Base-by-base conservation (phyloP, 768 basidiomycete species). In the Mycena kentingensis region DNA sequence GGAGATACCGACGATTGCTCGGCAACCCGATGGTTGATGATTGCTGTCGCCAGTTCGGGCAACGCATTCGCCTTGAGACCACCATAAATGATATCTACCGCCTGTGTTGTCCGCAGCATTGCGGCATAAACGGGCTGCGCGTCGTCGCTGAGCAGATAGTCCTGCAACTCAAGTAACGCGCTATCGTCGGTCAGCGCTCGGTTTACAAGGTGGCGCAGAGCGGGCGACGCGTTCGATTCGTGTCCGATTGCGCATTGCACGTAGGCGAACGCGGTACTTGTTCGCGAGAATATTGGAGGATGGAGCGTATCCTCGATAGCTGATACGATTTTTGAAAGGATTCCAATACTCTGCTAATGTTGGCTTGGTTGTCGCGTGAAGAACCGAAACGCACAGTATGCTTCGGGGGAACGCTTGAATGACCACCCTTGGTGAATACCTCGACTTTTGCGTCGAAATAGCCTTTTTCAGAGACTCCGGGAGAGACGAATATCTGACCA, bases 381-480 rank as follows among this genome's bases (percentile, higher is more conserved):
- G 53, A 65, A 19, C 61, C 47, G 41, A 35, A 3, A 52, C 70
- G 50, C 57, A 74, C 80, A 3, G 85, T 88, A 51, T 88, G 84
- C 12, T 61, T 47, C 15, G 81, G 82, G 13, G 86, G 86, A 2
- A 84, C 64, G 56, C 79, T 81, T 1, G 84, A 85, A 61, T 87
- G 86, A 0, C 85, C 85, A 4, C 85, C 85, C 0, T 75, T 66
- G 0, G 77, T 68, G 32, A 63, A 57, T 8, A 84, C 76, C 28
- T 76, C 70, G 24, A 84, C 61, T 28, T 60, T 65, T 2, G 77
- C 69, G 57, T 80, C 66, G 7, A 78, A 44, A 35, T 71, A 74
- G 7, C 84, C 84, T 41, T 81, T 83, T 61, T 83, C 81, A 2
- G 71, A 70, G 16, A 78, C 67, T 1, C 66, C 77, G 6, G 76